Conservation (phyloP, 2,329 filamentous ascomycete species). For the Graphium sp. region DNA sequence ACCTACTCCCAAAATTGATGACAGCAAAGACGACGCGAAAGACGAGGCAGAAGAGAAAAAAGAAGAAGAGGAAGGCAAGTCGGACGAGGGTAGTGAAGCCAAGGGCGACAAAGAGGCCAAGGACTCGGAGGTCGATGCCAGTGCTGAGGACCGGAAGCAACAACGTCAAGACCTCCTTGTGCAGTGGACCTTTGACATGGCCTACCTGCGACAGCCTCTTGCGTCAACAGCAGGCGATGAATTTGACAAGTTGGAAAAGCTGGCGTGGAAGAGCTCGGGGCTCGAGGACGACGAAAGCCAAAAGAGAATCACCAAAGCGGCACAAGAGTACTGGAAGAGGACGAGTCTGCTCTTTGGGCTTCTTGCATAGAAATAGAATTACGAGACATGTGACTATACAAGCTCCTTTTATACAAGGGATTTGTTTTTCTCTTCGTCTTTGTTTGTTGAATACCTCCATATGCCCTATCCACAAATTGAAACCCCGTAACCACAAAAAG, state of each 20-base stretch:
- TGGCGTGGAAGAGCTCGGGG: constrained; percentile 24
- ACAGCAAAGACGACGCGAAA: constrained; percentile 5
- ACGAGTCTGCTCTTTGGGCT: constrained; percentile 71
- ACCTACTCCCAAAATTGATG: too few species aligned
- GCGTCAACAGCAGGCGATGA: constrained; percentile 12
- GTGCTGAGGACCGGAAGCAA: constrained; percentile 6
- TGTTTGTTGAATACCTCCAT: background rate
- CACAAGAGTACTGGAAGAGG: constrained; percentile 68
- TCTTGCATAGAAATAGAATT: constrained; percentile 32
- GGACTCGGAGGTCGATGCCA: constrained; percentile 4
- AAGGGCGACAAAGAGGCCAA: constrained; percentile 6
- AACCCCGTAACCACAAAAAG: constrained; percentile 2
- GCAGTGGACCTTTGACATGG: constrained; percentile 46
- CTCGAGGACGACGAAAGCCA: constrained; percentile 29
- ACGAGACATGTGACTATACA: too few species aligned
- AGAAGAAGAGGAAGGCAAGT: constrained; percentile 6
- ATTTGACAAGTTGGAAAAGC: constrained; percentile 26
- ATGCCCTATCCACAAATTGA: constrained; percentile 1
- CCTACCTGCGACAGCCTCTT: constrained; percentile 30
- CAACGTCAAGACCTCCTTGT: constrained; percentile 25
- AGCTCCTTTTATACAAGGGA: too few species aligned
- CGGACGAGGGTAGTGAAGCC: constrained; percentile 5
- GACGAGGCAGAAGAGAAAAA: constrained; percentile 5
- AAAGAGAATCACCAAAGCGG: constrained; percentile 41
- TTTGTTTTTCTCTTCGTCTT: too few species aligned